These are phyloP conservation scores for Alternaria arbusti DNA, from an alignment of 2,329 filamentous ascomycete genomes.

Conservation along the genomic window DNA sequence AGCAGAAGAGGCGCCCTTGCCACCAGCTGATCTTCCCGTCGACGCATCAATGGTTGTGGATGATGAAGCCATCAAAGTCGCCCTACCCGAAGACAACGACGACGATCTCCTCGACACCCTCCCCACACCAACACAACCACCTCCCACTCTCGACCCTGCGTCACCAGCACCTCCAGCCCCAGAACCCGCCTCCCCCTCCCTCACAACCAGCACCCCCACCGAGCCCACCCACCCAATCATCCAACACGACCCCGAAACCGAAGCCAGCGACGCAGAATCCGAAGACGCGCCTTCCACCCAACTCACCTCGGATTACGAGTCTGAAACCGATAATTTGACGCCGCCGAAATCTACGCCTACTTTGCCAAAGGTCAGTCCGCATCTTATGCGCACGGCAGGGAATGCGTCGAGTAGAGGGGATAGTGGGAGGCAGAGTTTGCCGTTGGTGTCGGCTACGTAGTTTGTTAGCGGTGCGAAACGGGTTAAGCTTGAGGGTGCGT, in stretches of 20 bases:
- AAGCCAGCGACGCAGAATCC: constrained; percentile 31
- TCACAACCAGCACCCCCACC: neutral
- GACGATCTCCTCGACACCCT: constrained; percentile 14
- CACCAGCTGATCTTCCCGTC: constrained; percentile 10
- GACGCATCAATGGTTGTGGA: neutral
- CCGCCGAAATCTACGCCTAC: neutral
- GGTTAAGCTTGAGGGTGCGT: neutral
- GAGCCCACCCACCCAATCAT: neutral
- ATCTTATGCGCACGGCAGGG: constrained; percentile 39
- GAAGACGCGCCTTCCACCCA: constrained; percentile 31
- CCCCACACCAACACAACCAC: neutral
- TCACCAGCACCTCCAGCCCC: neutral
- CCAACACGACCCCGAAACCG: constrained; percentile 8
- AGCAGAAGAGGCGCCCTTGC: constrained; percentile 25
- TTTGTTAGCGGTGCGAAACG: constrained; percentile 3
- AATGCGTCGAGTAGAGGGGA: constrained; percentile 20
- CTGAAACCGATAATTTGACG: constrained; percentile 1
- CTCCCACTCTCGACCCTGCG: neutral
- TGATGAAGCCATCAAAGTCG: constrained; percentile 17
- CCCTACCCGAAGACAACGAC: constrained; percentile 30
- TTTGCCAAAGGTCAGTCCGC: constrained; percentile 21
- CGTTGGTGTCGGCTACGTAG: constrained; percentile 39
- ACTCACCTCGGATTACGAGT: constrained; percentile 29
- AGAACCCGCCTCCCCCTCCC: neutral
- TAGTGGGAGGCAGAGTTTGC: constrained; percentile 23